phyloP scores from a whole-genome alignment of 176 grass and related monocot genomes.

The Oryza brachyantha region DNA sequence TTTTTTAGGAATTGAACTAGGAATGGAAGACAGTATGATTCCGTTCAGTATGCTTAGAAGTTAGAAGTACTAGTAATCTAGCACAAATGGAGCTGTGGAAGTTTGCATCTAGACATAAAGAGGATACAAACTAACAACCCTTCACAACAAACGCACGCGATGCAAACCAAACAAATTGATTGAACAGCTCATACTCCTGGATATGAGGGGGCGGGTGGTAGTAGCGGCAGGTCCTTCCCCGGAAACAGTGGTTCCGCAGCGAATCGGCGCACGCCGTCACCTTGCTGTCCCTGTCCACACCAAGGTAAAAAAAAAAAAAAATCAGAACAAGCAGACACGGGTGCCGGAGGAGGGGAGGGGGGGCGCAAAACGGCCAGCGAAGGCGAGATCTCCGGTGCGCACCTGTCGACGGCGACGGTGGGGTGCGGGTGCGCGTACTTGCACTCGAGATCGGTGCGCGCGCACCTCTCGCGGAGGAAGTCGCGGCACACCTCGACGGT shows the following conservation, averaged over 20 bases:
- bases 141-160: background rate
- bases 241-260: conserved; percentile 56
- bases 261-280: conserved; percentile 78
- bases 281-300: conserved; percentile 57
- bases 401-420: conserved; percentile 54
- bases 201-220: conserved; percentile 71
- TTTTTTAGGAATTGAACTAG: background rate
- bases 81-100: background rate
- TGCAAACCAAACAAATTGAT: conserved; percentile 7
- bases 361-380: background rate
- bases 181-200: conserved; percentile 45
- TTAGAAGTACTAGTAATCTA: background rate
- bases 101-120: background rate
- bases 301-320: background rate
- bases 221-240: conserved; percentile 64
- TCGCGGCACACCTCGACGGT: conserved; percentile 54
- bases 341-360: too few relatives aligned
- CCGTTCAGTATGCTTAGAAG: too few relatives aligned
- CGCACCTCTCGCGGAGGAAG: conserved; percentile 52
- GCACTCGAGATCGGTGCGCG: conserved; percentile 56
- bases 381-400: conserved; percentile 7
- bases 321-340: conserved; percentile 17
- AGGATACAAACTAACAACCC: background rate
- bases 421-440: conserved; percentile 68
- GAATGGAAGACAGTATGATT: background rate